Conservation (phyloP, 495 filamentous ascomycete genomes). For the Tuber magnatum region DNA sequence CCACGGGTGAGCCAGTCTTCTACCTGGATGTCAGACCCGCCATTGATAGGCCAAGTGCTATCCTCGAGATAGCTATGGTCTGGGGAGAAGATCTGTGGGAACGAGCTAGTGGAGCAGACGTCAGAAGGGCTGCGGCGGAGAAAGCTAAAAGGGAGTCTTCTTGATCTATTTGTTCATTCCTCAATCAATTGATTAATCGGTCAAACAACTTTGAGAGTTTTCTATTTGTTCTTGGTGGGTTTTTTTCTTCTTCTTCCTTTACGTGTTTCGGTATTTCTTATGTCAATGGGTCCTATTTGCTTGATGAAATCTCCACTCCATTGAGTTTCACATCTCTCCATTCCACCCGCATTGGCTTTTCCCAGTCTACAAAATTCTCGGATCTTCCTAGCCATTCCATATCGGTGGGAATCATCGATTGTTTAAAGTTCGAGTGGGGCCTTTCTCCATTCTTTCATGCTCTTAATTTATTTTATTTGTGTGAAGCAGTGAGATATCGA, state of each 20-base stretch:
- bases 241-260: neutral
- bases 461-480: neutral
- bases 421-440: neutral
- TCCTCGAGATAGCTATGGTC: conserved; percentile 72
- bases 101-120: conserved; percentile 68
- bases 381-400: neutral
- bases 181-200: neutral
- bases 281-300: neutral
- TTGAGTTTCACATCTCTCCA: neutral
- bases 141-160: conserved; percentile 16
- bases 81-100: conserved; percentile 96
- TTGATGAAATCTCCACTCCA: neutral
- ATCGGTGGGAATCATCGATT: neutral
- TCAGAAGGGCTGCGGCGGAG: conserved; percentile 43
- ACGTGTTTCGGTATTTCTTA: neutral
- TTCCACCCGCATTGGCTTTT: neutral
- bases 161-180: neutral
- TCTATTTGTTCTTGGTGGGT: neutral
- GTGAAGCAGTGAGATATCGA: neutral
- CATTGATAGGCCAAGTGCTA: conserved; percentile 69
- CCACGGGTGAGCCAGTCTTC: conserved; percentile 89
- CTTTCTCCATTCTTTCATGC: neutral
- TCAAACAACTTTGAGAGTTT: neutral
- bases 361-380: neutral
- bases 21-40: conserved; percentile 95